Base-by-base conservation (phyloP, 495 filamentous ascomycete species). In the Haplographium delicatum region DNA sequence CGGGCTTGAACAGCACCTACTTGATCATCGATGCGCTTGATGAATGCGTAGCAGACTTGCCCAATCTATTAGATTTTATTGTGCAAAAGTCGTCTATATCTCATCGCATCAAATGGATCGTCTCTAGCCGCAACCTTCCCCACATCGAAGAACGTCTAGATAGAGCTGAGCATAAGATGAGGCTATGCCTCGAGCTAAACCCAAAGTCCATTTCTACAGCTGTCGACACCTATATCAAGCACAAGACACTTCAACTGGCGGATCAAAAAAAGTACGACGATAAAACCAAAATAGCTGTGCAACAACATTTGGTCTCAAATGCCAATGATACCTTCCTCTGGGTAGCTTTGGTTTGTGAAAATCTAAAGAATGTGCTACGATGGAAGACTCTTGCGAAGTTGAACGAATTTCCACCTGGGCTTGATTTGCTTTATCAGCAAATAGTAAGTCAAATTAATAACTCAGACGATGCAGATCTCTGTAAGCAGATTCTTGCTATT, bases 1-100 rank as follows among this genome's bases (percentile, higher is more conserved):
- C 50, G 11, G 47, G 24, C 19, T 18, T 66, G 13, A 13, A 50
- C 0, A 31, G 1, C 0, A 56, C 62, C 1, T 66, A 58, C 54
- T 24, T 74, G 8, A 48, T 78, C 1, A 62, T 78, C 37, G 73
- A 80, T 53, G 73, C 72, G 3, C 66, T 79, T 3, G 71, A 78
- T 55, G 75, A 79, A 57, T 78, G 71, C 44, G 54, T 23, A 23
- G 19, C 5, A 23, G 57, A 51, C 35, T 25, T 52, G 18, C 47
- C 47, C 6, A 37, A 43, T 10, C 26, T 59, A 4, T 70, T 46
- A n/a, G 20, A 46, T 25, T 22, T 54, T 0, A 50, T 54, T 10
- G 16, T 25, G 1, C 50, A 46, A 30, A 27, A n/a, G 26, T 26
- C 47, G 22, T 34, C 45, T 8, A 27, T 30, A 34, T 53, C 20